Conservation (phyloP, 2,329 filamentous ascomycete genomes). For the Pyricularia pennisetigena region DNA sequence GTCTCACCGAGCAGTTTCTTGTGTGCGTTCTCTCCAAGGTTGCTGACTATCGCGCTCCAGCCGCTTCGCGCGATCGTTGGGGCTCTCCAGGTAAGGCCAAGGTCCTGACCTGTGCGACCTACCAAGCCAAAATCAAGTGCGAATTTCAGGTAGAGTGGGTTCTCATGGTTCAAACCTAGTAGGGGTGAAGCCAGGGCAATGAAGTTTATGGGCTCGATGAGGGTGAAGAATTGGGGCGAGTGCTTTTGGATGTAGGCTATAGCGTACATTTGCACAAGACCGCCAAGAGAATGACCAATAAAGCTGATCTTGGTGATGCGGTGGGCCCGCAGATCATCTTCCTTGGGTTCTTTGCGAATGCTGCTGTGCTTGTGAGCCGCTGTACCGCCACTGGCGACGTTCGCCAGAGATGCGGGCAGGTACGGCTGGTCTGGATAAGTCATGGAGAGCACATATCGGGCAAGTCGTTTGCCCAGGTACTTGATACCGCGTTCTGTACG, state of each 20-base stretch:
- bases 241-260: constrained; percentile 96
- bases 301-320: constrained; percentile 93
- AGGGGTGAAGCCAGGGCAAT: constrained; percentile 81
- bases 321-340: constrained; percentile 48
- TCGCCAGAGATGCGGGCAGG: constrained; percentile 51
- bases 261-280: constrained; percentile 84
- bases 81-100: constrained; percentile 88
- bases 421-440: constrained; percentile 93
- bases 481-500: constrained; percentile 93
- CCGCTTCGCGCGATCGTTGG: constrained; percentile 77
- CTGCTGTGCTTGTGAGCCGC: constrained; percentile 39
- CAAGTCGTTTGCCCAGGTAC: constrained; percentile 88
- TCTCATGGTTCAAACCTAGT: constrained; percentile 89
- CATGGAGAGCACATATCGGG: constrained; percentile 79
- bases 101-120: constrained; percentile 89
- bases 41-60: constrained; percentile 80
- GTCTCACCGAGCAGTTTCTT: constrained; percentile 42
- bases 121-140: constrained; percentile 93
- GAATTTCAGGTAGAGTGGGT: constrained; percentile 94
- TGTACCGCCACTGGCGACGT: constrained; percentile 18
- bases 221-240: constrained; percentile 79
- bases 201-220: constrained; percentile 84
- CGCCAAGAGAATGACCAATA: constrained; percentile 83
- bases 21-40: constrained; percentile 60
- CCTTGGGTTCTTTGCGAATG: constrained; percentile 28